Percentiles rank a stretch among this genome's conserved stretches.
phyloP scores from a whole-genome alignment of 805 yeast species.

The Wickerhamomyces pijperi region DNA sequence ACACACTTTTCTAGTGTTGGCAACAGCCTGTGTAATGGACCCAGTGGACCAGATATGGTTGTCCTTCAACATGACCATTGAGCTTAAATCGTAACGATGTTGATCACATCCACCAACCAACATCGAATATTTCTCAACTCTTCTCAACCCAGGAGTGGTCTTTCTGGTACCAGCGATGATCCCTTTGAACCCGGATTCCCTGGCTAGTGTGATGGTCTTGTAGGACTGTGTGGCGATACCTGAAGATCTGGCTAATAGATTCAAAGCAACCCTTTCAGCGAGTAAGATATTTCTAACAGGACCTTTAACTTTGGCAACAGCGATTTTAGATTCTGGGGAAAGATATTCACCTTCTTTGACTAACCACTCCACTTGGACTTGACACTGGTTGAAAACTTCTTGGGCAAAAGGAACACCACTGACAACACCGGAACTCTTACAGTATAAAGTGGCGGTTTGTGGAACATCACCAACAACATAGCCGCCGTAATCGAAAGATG shows the following conservation, averaged over 20 bases:
- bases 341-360: slow-evolving; percentile 56
- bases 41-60: slow-evolving; percentile 92
- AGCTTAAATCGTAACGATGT: slow-evolving; percentile 81
- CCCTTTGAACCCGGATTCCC: slow-evolving; percentile 61
- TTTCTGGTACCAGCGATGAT: slow-evolving; percentile 92
- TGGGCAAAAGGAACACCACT: slow-evolving; percentile 85
- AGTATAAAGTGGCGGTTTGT: slow-evolving; percentile 67
- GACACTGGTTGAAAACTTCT: slow-evolving; percentile 74
- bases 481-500: slow-evolving; percentile 91
- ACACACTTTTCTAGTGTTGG: slow-evolving; percentile 64
- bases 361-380: slow-evolving; percentile 61
- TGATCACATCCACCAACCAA: slow-evolving; percentile 90
- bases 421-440: slow-evolving; percentile 71
- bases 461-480: slow-evolving; percentile 75
- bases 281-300: slow-evolving; percentile 69
- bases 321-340: slow-evolving; percentile 45
- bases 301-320: slow-evolving; percentile 72
- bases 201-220: slow-evolving; percentile 47
- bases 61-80: slow-evolving; percentile 95
- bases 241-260: slow-evolving; percentile 69
- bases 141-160: slow-evolving; percentile 92
- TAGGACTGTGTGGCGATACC: slow-evolving; percentile 78
- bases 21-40: slow-evolving; percentile 76
- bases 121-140: slow-evolving; percentile 88
- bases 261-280: slow-evolving; percentile 81